phyloP scores from a whole-genome alignment of 73 alveolate genomes.

The Tetrahymena elliotti region DNA sequence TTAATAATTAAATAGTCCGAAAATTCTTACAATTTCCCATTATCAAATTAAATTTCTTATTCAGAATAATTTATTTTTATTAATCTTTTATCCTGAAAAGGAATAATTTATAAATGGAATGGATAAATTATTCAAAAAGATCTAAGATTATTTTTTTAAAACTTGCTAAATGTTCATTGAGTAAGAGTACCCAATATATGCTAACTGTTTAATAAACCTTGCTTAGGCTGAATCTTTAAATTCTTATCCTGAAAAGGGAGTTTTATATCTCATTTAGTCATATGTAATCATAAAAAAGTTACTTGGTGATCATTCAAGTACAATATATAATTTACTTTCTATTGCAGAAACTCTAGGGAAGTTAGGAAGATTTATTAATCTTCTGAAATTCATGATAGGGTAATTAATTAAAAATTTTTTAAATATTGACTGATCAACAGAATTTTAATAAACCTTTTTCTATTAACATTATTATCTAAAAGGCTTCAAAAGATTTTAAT shows the following conservation, averaged over 20 bases:
- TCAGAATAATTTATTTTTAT: background rate
- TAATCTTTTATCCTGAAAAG: background rate
- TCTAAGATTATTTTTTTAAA: background rate
- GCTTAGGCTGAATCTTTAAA: background rate
- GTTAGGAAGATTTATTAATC: background rate
- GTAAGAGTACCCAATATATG: background rate
- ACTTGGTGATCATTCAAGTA: background rate
- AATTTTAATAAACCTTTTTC: too few relatives aligned
- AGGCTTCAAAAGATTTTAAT: background rate
- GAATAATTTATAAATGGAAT: background rate
- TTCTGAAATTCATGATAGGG: background rate
- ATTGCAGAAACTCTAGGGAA: background rate
- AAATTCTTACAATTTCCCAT: background rate
- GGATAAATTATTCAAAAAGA: background rate
- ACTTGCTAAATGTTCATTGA: background rate
- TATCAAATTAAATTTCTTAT: background rate
- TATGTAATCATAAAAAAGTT: background rate
- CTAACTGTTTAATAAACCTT: background rate
- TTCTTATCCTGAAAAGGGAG: background rate
- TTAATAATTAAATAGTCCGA: background rate
- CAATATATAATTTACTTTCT: background rate
- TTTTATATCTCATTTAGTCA: background rate
- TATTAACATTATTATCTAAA: background rate
- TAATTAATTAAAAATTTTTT: background rate
- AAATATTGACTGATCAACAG: too few relatives aligned